Percentiles rank a stretch among this genome's conserved stretches.
These are phyloP conservation scores for Nemania bipapillata DNA, from an alignment of 2,329 filamentous ascomycete genomes.

Conservation along the genomic window DNA sequence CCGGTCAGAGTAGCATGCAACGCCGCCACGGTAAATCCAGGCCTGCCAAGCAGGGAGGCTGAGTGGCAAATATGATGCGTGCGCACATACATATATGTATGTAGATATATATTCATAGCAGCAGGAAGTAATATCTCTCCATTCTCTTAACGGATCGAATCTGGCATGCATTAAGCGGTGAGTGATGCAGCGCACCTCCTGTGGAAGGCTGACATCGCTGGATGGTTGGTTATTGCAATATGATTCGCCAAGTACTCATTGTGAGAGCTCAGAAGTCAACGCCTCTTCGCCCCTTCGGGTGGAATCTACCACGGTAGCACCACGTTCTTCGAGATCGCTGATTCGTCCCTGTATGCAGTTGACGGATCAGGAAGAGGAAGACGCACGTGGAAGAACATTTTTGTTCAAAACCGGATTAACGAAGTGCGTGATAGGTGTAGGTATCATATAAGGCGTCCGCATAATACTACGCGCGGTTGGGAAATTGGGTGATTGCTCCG, in stretches of 20 bases:
- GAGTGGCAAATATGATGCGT: constrained; percentile 17
- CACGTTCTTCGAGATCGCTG: not conserved
- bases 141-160: not conserved
- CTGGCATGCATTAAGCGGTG: constrained; percentile 31
- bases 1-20: constrained; percentile 30
- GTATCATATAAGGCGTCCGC: constrained; percentile 1
- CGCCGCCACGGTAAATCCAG: not conserved
- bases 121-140: constrained; percentile 13
- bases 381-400: constrained; percentile 12
- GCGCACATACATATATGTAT: not conserved
- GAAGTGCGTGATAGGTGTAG: not conserved
- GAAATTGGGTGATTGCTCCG: not conserved
- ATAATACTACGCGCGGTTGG: constrained; percentile 1
- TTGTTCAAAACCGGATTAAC: constrained; percentile 1
- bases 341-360: constrained; percentile 13
- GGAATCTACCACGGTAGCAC: constrained; percentile 16
- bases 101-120: not conserved
- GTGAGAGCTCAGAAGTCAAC: constrained; percentile 12
- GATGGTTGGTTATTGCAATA: constrained; percentile 4
- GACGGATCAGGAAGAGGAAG: constrained; percentile 6
- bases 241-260: constrained; percentile 21
- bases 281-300: constrained; percentile 15
- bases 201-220: constrained; percentile 22
- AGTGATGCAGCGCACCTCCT: not conserved
- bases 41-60: constrained; percentile 15